Evolutionary conservation across 805 yeast genomes (phyloP).

Genomic region (Cyberlindnera mycetangii): DNA sequence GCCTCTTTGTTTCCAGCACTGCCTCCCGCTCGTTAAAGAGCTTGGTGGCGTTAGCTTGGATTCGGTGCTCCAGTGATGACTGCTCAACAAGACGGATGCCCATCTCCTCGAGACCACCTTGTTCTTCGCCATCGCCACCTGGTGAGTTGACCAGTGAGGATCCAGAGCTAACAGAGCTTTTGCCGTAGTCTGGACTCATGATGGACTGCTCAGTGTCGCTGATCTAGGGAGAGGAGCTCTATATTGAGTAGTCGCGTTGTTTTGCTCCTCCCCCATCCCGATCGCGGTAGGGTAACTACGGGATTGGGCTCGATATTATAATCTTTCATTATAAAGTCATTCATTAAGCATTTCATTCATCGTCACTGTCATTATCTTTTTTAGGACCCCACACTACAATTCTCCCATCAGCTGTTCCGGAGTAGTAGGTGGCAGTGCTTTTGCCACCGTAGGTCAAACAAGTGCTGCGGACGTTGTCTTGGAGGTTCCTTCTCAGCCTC

Average conservation of each 20-base stretch:
- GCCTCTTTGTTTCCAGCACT: slow-evolving; percentile 71
- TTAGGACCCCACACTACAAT: slow-evolving; percentile 55
- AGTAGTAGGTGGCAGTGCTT: slow-evolving; percentile 43
- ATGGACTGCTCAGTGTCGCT: not conserved
- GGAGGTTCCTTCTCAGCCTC: slow-evolving; percentile 46
- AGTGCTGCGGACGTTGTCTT: slow-evolving; percentile 43
- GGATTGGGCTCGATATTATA: too few relatives aligned
- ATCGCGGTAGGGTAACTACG: too few relatives aligned
- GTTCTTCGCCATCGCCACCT: not conserved
- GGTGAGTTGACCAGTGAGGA: not conserved
- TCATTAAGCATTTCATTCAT: too few relatives aligned
- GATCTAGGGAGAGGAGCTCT: too few relatives aligned
- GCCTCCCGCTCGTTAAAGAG: slow-evolving; percentile 58
- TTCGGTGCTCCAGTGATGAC: slow-evolving; percentile 67
- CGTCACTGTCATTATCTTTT: slow-evolving; percentile 13
- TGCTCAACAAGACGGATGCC: slow-evolving; percentile 74
- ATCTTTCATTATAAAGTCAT: too few relatives aligned
- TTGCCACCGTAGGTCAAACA: slow-evolving; percentile 49
- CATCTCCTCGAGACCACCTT: slow-evolving; percentile 12
- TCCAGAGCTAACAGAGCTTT: not conserved
- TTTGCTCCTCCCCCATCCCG: too few relatives aligned
- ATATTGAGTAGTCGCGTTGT: too few relatives aligned
- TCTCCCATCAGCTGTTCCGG: slow-evolving; percentile 69
- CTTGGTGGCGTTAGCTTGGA: slow-evolving; percentile 66
- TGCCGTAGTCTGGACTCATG: not conserved